These are phyloP conservation scores for Paraphaeosphaeria sporulosa DNA, from an alignment of 2,329 filamentous ascomycete species.

Conservation along the genomic window DNA sequence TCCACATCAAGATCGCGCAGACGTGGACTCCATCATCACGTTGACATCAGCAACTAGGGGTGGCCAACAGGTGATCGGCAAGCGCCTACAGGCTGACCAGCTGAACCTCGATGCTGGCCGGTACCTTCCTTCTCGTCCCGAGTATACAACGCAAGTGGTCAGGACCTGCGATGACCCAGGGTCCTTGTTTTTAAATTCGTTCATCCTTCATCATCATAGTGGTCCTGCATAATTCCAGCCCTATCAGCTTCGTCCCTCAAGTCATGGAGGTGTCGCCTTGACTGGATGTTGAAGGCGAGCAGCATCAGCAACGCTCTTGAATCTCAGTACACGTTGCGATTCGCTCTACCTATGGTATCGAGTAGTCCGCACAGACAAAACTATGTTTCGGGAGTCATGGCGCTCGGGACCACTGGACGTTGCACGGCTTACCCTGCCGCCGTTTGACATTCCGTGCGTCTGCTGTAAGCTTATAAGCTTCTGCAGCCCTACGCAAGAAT, in stretches of 20 bases:
- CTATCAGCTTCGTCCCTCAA: neutral
- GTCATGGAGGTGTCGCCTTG: neutral
- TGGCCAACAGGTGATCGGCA: no score
- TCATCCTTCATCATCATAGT: constrained; percentile 6
- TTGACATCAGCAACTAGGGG: constrained; percentile 16
- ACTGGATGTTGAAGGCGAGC: neutral
- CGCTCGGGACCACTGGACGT: constrained; percentile 23
- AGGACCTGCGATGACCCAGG: constrained; percentile 7
- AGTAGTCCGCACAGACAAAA: constrained; percentile 21
- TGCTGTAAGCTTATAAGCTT: constrained; percentile 33
- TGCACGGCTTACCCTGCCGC: constrained; percentile 19
- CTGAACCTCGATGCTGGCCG: constrained; percentile 25
- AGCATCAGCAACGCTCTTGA: constrained; percentile 5
- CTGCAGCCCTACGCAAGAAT: constrained; percentile 46
- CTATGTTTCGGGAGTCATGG: constrained; percentile 15
- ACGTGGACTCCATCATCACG: constrained; percentile 11
- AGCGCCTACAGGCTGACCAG: constrained; percentile 31
- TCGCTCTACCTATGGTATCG: neutral
- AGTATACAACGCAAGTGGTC: neutral
- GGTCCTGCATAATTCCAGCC: neutral
- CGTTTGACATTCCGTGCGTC: constrained; percentile 19
- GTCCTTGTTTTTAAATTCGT: neutral
- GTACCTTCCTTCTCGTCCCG: constrained; percentile 5
- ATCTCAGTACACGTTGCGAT: neutral
- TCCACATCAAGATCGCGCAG: neutral